Base-by-base conservation (phyloP, 2,329 filamentous ascomycete genomes). In the Phaeosphaeria sp. region DNA sequence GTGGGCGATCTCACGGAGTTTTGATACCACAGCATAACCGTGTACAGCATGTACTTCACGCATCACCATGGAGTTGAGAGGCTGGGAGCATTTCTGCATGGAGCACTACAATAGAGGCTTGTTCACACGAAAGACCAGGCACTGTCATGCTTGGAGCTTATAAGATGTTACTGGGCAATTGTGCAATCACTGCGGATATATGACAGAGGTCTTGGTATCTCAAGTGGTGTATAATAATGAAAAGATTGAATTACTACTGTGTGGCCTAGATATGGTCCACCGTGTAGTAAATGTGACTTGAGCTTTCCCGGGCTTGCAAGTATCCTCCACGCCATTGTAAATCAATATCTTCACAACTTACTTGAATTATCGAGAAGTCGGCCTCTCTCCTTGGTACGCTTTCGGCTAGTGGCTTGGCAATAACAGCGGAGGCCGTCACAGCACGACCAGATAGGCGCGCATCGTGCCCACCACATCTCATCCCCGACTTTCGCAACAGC, bases 1-100 rank as follows among this genome's bases (percentile, higher is more conserved):
- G 56, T 30, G 56, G 62, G 58, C 54, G 56, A 55, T 52, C 56
- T 60, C 59, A 55, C 46, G 67, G 67, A 59, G 62, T 66, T 65
- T 59, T 58, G 55, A 60, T 66, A 66, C 60, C 65, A 68, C 52
- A 60, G 61, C 59, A 56, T 47, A 42, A 50, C 43, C 39, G 49
- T 49, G 56, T 41, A 50, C 27, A 58, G 52, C 58, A 64, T 61
- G 55, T 60, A 60, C 52, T 59, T n/a, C 25, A 44, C 54, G 54
- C 51, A 58, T 60, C 50, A 55, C 55, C 58, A 50, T 56, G 65
- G 67, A 60, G 67, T 69, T 68, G 54, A 50, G 44, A 44, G 43
- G 21, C 22, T 48, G 39, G n/a, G 52, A 42, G 46, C 46, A 54
- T 56, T 23, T 21, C 23, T 25, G 41, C 22, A 20, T 7, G 50